These are phyloP conservation scores for Boletales sp. DNA, from an alignment of 768 basidiomycete species.

Conservation along the genomic window DNA sequence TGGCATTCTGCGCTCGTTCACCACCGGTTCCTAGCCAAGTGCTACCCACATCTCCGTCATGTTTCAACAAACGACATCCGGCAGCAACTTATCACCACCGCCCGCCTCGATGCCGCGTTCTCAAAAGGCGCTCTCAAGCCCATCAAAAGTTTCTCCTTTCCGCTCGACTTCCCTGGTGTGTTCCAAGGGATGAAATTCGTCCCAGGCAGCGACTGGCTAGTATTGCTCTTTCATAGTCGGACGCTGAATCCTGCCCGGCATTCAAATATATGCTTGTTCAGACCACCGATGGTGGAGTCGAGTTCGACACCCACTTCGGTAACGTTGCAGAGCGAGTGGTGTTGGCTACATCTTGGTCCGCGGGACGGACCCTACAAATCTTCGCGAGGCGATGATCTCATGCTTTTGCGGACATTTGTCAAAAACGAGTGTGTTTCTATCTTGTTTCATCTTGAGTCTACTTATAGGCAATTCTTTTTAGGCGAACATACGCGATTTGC, in stretches of 20 bases:
- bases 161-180: conserved; percentile 27
- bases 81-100: conserved; percentile 21
- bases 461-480: background rate
- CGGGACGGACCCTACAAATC: conserved; percentile 29
- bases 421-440: conserved; percentile 22
- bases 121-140: conserved; percentile 10
- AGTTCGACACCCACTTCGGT: conserved; percentile 9
- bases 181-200: conserved; percentile 31
- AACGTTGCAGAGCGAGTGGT: conserved; percentile 29
- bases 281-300: conserved; percentile 10
- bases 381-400: conserved; percentile 27
- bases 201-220: conserved; percentile 28
- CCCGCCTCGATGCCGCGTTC: conserved; percentile 22
- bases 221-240: conserved; percentile 30
- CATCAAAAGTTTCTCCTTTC: conserved; percentile 23
- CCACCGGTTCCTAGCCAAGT: conserved; percentile 22
- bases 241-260: conserved; percentile 26
- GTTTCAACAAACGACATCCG: conserved; percentile 20
- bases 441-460: background rate
- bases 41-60: conserved; percentile 23
- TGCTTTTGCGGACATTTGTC: conserved; percentile 25
- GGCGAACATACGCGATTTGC: conserved; percentile 25
- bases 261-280: conserved; percentile 28
- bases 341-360: conserved; percentile 22
- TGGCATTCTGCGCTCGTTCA: conserved; percentile 22